Evolutionary conservation across 1,284 basidiomycete species (phyloP), one percentile per base, ranked within the genome.

Genomic region (Boletus calvinii): DNA sequence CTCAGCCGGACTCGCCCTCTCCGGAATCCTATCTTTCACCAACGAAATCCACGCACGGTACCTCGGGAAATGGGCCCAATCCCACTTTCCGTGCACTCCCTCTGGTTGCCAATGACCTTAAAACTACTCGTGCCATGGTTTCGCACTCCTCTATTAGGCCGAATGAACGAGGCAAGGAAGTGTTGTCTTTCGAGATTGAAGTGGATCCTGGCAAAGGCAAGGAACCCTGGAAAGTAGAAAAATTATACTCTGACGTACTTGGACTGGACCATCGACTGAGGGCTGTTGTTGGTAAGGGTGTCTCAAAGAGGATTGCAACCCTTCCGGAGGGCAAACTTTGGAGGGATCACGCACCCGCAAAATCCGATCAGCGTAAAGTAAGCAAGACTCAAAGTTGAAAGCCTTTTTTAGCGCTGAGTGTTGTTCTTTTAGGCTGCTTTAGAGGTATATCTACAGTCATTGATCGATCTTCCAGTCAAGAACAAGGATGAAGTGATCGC

Each of bases 341-440:
- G 89, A 95, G 87, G 69, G 96, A 98, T 72, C 93, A 97, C 70
- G 95, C 95, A 2, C 95, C 96, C 11, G 92, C 92, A 48, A 95
- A 92, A 73, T 92, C 95, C 35, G 96, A 98, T 75, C 92, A 95
- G 68, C 77, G 94, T 59, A 97, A 96, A 77, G 90, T 90, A 62
- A 60, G 82, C 73, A 32, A 41, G 42, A 22, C 26, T 38, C 10
- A 11, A 37, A 7, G 17, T 30, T 42, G 15, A 6, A 13, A 20
- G 0, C 20, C 42, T 36, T 46, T 46, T 48, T 46, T 53, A 35
- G 34, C 15, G 20, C 49, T 58, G 37, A 57, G 45, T 29, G 18
- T 58, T 40, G 51, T 47, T 46, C 46, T 39, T 58, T 54, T 63
- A 94, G 87, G 79, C 79, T 32, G 83, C 92, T 29, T 78, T 98